These are phyloP conservation scores for Candida mattraensis DNA, from an alignment of 805 yeast genomes.

Conservation along the genomic window DNA sequence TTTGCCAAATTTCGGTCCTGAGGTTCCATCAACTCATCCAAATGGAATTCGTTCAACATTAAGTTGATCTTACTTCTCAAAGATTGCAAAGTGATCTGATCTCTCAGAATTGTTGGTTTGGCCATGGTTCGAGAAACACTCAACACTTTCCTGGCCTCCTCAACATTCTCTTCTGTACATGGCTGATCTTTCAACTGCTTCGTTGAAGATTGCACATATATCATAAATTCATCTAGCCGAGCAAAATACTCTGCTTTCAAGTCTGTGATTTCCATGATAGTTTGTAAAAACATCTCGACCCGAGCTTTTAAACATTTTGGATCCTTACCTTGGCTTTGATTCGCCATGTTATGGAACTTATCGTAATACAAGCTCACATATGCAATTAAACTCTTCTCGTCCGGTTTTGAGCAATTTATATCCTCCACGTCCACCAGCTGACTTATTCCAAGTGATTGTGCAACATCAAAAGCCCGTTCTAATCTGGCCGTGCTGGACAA, in stretches of 20 bases:
- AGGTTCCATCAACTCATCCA: constrained; percentile 19
- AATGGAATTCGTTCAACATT: constrained; percentile 19
- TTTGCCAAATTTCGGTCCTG: constrained; percentile 14
- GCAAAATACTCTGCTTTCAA: constrained; percentile 19
- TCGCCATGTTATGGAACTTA: constrained; percentile 29
- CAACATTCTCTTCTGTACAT: constrained; percentile 1
- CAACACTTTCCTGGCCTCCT: constrained; percentile 1
- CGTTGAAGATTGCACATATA: constrained; percentile 12
- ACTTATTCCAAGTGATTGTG: constrained; percentile 50
- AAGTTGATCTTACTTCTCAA: constrained; percentile 21
- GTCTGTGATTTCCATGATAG: constrained; percentile 20
- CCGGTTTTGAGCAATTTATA: constrained; percentile 48
- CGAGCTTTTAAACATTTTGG: constrained; percentile 16
- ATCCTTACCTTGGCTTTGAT: constrained; percentile 7
- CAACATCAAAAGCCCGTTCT: constrained; percentile 40
- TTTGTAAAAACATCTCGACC: constrained; percentile 28
- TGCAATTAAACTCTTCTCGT: constrained; percentile 59
- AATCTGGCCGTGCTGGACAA: constrained; percentile 32
- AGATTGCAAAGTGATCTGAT: constrained; percentile 15
- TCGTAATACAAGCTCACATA: constrained; percentile 62
- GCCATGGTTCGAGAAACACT: constrained; percentile 9
- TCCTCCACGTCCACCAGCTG: constrained; percentile 56
- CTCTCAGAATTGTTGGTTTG: constrained; percentile 16
- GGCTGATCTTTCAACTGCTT: constrained; percentile 12
- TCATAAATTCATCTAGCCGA: constrained; percentile 16